Evolutionary conservation across 441 rosid species (phyloP), one percentile per base, ranked within the genome.

Genomic region (Viola pubescens): DNA sequence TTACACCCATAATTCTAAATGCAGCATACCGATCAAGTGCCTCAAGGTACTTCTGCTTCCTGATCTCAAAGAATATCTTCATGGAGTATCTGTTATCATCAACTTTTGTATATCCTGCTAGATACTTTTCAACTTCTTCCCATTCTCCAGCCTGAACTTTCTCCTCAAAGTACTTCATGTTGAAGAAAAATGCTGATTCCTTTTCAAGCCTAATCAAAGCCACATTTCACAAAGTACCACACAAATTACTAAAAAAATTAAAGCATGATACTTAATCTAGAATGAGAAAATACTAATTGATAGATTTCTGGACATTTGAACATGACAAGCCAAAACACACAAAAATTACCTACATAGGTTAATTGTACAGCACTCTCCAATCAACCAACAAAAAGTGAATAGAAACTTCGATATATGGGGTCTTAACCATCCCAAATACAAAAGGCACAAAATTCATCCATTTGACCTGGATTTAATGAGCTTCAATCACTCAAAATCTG

Each of bases 21-120:
- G 48, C 59, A 38, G 12, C 46, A 59, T 76, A 91, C 97, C 86
- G 68, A 75, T 90, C 98, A 63, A 91, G 96, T 7, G 98, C 98
- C 73, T 91, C 98, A 7, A 91, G 89, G 74, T 91, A 91, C 76
- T 91, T 88, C 70, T 91, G 98, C 82, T 91, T 91, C 80, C 96
- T 82, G 62, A 91, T 91, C 70, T 91, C 98, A 73, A 91, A 91
- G 74, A 84, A 86, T 46, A 91, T 88, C 80, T 84, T 88, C 95
- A 81, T 91, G 4, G 98, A 91, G 73, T 86, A 86, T 64, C 89
- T 75, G 65, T 88, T 91, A 69, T 91, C 98, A 5, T 91, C 96
- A 12, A 88, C 84, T 76, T 88, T 91, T 9, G 98, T 91, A 74
- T 80, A 91, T 5, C 98, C 96, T 1, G 90, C 60, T 68, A 91